Conservation (phyloP, 306 rosid genomes). For the Prunus mume region DNA sequence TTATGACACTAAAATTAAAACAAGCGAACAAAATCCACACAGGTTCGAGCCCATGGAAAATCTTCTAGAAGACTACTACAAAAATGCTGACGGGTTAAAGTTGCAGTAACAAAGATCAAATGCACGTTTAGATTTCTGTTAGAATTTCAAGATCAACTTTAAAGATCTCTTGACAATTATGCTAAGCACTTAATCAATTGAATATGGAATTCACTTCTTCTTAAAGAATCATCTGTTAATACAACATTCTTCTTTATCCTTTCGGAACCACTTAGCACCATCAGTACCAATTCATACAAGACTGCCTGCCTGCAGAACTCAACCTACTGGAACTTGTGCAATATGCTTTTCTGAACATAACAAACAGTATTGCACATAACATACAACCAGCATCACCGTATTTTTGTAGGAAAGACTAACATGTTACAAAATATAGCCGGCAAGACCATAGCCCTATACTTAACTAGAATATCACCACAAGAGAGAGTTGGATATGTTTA, state of each 20-base stretch:
- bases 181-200: not conserved
- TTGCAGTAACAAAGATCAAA: not conserved
- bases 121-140: not conserved
- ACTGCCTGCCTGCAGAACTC: not conserved
- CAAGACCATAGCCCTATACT: not conserved
- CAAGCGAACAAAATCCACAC: not conserved
- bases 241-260: not conserved
- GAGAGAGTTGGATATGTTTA: not conserved
- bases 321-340: not conserved
- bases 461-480: not conserved
- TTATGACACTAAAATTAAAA: not conserved
- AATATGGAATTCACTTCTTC: not conserved
- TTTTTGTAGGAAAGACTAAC: not conserved
- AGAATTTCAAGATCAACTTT: not conserved
- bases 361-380: not conserved
- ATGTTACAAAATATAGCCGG: not conserved
- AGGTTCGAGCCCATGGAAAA: not conserved
- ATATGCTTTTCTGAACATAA: not conserved
- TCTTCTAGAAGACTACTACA: not conserved
- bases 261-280: not conserved
- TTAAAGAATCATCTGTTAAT: not conserved
- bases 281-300: not conserved
- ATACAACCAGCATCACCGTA: not conserved
- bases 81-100: not conserved
- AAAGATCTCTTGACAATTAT: not conserved